These are phyloP conservation scores for Irpex sp. DNA, from an alignment of 1,284 basidiomycete genomes.

Conservation along the genomic window DNA sequence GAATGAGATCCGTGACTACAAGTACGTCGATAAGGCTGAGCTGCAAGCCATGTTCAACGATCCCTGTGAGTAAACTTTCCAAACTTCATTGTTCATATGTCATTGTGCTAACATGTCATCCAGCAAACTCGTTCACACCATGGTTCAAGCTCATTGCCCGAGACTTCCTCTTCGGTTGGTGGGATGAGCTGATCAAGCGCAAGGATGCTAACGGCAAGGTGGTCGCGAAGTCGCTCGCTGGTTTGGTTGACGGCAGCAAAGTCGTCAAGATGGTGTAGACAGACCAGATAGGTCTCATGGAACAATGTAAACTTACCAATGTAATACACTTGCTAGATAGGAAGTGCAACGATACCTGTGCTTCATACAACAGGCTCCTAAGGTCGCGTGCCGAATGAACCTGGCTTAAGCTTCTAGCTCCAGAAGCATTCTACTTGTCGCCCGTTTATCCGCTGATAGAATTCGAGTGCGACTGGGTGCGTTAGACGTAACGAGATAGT, in stretches of 20 bases:
- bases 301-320: background rate
- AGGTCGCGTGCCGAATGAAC: no score
- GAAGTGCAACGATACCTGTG: no score
- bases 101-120: background rate
- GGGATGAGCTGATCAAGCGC: conserved; percentile 82
- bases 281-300: background rate
- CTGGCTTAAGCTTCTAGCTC: background rate
- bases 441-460: background rate
- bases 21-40: conserved; percentile 91
- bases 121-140: conserved; percentile 90
- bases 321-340: background rate
- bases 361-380: no score
- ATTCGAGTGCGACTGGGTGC: background rate
- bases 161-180: conserved; percentile 98
- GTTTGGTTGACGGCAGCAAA: conserved; percentile 68
- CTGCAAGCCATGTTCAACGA: conserved; percentile 90
- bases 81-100: background rate
- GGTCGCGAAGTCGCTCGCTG: conserved; percentile 62
- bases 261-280: conserved; percentile 74
- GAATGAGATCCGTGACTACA: conserved; percentile 92
- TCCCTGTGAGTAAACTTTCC: conserved; percentile 43
- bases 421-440: background rate
- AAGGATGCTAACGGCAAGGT: conserved; percentile 59
- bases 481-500: no score
- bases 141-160: conserved; percentile 99